phyloP scores from a whole-genome alignment of 768 basidiomycete species.

The Termitomyces sp. region DNA sequence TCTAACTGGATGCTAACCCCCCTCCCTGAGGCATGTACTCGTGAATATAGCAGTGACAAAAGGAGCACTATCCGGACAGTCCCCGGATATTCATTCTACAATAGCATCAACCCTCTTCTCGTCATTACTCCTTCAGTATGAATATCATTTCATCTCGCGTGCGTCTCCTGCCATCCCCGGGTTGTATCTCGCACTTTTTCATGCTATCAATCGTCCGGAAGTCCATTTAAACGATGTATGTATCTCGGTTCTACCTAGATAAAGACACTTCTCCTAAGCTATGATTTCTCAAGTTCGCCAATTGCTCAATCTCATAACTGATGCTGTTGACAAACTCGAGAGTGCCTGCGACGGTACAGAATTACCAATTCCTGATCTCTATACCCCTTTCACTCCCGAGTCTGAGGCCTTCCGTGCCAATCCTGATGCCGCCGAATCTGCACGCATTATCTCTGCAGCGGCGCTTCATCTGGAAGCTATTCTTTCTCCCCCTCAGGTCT shows the following conservation, averaged over 20 bases:
- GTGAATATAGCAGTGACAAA: too few relatives aligned
- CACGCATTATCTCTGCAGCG: slow-evolving; percentile 11
- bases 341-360: not conserved
- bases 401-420: slow-evolving; percentile 7
- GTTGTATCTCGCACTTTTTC: not conserved
- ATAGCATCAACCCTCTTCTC: too few relatives aligned
- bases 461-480: slow-evolving; percentile 16
- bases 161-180: not conserved
- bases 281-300: slow-evolving; percentile 12
- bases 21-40: too few relatives aligned
- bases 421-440: slow-evolving; percentile 7
- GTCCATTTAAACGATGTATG: not conserved
- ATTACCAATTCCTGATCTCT: not conserved
- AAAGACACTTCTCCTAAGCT: not conserved
- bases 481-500: slow-evolving; percentile 12
- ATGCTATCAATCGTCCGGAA: not conserved
- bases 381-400: not conserved
- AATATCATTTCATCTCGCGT: too few relatives aligned
- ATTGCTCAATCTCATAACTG: slow-evolving; percentile 4
- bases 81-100: too few relatives aligned
- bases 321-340: slow-evolving; percentile 9
- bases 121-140: too few relatives aligned
- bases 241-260: too few relatives aligned
- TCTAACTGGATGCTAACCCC: too few relatives aligned
- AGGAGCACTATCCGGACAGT: too few relatives aligned